Conservation (phyloP, 1,284 basidiomycete species). For the Puccinia sorghi region DNA sequence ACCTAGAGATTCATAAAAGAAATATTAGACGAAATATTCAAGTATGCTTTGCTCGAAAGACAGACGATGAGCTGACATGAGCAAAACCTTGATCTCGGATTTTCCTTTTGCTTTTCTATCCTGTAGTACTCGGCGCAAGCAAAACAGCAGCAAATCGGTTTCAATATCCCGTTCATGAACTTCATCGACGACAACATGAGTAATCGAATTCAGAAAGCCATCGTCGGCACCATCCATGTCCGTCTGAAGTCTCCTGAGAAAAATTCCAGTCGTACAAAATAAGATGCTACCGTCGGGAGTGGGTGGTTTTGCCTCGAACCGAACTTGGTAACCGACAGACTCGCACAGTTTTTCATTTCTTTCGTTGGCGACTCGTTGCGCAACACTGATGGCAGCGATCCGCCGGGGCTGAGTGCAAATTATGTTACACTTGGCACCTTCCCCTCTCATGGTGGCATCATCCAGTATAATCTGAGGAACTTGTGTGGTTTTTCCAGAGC, state of each 20-base stretch:
- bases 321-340: conserved; percentile 85
- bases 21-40: background rate
- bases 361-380: conserved; percentile 87
- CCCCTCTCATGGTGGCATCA: conserved; percentile 72
- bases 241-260: conserved; percentile 82
- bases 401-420: conserved; percentile 91
- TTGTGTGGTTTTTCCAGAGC: conserved; percentile 95
- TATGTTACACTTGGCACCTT: conserved; percentile 85
- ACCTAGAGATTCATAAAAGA: conserved; percentile 57
- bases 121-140: conserved; percentile 79
- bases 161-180: conserved; percentile 96
- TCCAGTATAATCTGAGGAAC: conserved; percentile 91
- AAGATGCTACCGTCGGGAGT: conserved; percentile 79
- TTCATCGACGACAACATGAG: conserved; percentile 92
- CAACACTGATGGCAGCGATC: conserved; percentile 88
- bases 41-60: background rate
- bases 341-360: conserved; percentile 73
- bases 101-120: conserved; percentile 70
- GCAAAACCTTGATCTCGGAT: conserved; percentile 79
- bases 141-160: conserved; percentile 86
- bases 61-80: conserved; percentile 65
- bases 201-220: conserved; percentile 72
- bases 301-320: conserved; percentile 81
- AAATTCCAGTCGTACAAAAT: conserved; percentile 91
- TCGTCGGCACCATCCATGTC: conserved; percentile 64